These are phyloP conservation scores for Pseudogymnoascus pannorum DNA, from an alignment of 2,329 filamentous ascomycete genomes.

Conservation along the genomic window DNA sequence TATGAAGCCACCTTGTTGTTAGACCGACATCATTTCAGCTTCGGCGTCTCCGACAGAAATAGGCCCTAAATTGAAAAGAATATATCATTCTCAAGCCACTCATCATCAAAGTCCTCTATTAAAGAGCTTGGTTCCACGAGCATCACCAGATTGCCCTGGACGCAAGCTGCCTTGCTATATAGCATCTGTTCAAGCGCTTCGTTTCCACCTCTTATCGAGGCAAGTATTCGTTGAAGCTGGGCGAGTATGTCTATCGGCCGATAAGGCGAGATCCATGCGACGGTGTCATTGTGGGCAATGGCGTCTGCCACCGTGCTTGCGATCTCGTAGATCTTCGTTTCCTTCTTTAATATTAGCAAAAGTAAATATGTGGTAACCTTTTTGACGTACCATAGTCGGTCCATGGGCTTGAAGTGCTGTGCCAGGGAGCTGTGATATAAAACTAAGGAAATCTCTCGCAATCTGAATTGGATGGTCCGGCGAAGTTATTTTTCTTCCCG, in stretches of 20 bases:
- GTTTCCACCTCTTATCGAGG: conserved; percentile 38
- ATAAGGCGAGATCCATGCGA: conserved; percentile 24
- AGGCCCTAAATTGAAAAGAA: background rate
- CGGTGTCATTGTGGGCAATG: conserved; percentile 13
- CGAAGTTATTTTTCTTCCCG: conserved; percentile 15
- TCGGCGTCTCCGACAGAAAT: background rate
- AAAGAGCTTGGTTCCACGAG: conserved; percentile 11
- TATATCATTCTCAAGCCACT: background rate
- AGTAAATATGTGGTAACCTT: background rate
- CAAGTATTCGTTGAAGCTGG: conserved; percentile 34
- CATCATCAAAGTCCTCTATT: conserved; percentile 7
- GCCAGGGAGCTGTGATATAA: conserved; percentile 37
- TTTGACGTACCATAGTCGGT: conserved; percentile 33
- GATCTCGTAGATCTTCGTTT: conserved; percentile 42
- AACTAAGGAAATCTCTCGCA: conserved; percentile 38
- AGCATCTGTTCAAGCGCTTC: conserved; percentile 33
- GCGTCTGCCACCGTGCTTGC: conserved; percentile 38
- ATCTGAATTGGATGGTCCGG: conserved; percentile 35
- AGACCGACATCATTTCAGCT: background rate
- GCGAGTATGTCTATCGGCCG: conserved; percentile 32
- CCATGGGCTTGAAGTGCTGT: conserved; percentile 43
- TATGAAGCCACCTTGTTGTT: background rate
- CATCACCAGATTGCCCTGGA: background rate
- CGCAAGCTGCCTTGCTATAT: conserved; percentile 18
- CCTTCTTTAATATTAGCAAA: conserved; percentile 6